Conservation (phyloP, 495 filamentous ascomycete species). For the Monascus purpureus region DNA sequence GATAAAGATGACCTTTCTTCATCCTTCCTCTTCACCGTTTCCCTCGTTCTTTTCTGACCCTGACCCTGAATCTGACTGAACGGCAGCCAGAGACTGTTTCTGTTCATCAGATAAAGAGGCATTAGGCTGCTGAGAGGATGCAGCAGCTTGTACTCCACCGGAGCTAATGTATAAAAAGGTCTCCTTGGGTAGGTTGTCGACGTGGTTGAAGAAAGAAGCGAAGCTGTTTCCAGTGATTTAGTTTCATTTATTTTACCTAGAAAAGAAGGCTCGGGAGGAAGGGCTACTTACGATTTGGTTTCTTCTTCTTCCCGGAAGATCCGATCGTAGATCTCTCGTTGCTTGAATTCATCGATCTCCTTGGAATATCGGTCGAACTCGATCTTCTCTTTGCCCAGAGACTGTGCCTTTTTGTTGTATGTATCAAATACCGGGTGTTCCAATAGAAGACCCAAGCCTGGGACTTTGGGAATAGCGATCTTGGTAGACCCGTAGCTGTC, state of each 20-base stretch:
- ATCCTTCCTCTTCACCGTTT: not conserved
- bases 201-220: constrained; percentile 67
- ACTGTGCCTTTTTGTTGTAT: constrained; percentile 54
- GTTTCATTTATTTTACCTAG: too few species aligned
- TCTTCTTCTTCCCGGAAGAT: constrained; percentile 84
- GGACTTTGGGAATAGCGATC: constrained; percentile 88
- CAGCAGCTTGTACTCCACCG: constrained; percentile 42
- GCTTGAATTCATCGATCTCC: constrained; percentile 79
- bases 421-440: constrained; percentile 80
- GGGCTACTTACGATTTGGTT: constrained; percentile 48
- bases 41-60: not conserved
- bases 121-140: constrained; percentile 4
- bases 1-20: too few species aligned
- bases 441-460: constrained; percentile 72
- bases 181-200: constrained; percentile 59
- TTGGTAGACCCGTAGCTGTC: constrained; percentile 51
- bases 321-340: constrained; percentile 78
- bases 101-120: not conserved
- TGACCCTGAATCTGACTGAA: not conserved
- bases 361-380: constrained; percentile 63
- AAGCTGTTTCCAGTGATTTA: constrained; percentile 35
- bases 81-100: not conserved
- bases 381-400: constrained; percentile 48
- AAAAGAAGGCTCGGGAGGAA: not conserved
- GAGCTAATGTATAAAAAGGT: constrained; percentile 69